Conservation (phyloP, 192 early-diverging fungal species). For the Backusella mclennaniae region DNA sequence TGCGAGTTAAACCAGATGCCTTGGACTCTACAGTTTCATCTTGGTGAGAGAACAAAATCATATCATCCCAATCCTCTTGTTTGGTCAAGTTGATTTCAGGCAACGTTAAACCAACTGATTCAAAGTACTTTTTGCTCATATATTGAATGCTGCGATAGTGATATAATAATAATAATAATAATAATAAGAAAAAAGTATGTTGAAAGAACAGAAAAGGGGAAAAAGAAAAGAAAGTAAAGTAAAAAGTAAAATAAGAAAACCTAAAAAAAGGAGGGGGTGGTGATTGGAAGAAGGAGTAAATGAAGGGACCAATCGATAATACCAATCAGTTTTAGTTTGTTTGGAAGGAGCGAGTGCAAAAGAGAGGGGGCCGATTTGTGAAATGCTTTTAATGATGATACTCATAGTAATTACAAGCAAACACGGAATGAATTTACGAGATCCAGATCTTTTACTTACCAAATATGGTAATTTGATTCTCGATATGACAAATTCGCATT, state of each 20-base stretch:
- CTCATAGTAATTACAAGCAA: no score
- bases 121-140: neutral
- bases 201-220: neutral
- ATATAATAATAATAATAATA: neutral
- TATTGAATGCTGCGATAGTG: neutral
- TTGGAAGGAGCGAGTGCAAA: neutral
- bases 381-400: neutral
- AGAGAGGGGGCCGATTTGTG: neutral
- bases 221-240: neutral
- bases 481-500: neutral
- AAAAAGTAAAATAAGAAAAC: neutral
- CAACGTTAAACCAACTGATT: neutral
- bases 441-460: neutral
- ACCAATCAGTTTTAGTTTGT: neutral
- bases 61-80: constrained; percentile 2
- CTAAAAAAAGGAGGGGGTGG: neutral
- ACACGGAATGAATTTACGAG: no score
- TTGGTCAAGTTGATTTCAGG: constrained; percentile 10
- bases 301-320: neutral
- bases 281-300: neutral
- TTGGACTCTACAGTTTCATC: neutral
- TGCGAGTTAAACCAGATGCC: neutral
- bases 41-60: neutral
- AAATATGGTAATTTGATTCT: neutral
- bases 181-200: neutral